Conservation (phyloP, 1,139 yeast genomes). For the Eremothecium gossypii region DNA sequence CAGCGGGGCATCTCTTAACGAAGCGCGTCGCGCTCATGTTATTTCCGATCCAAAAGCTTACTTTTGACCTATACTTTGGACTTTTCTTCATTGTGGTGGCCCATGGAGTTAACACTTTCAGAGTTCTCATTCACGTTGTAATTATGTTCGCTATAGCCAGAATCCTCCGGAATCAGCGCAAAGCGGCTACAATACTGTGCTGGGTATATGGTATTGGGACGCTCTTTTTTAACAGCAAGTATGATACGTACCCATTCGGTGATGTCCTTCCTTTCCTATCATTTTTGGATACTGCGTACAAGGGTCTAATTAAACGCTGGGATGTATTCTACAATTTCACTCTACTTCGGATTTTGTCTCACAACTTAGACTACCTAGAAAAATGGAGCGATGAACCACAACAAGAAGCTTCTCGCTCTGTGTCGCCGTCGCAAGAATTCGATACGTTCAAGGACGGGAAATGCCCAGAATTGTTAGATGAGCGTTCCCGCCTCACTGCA, state of each 20-base stretch:
- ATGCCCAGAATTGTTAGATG: slow-evolving; percentile 34
- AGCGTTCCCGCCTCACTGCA: slow-evolving; percentile 57
- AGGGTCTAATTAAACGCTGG: slow-evolving; percentile 84
- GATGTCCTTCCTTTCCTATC: slow-evolving; percentile 31
- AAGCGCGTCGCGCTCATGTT: slow-evolving; percentile 32
- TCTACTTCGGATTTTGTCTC: slow-evolving; percentile 73
- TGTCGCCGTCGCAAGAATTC: slow-evolving; percentile 11
- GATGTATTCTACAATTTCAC: slow-evolving; percentile 92
- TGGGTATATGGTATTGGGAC: slow-evolving; percentile 77
- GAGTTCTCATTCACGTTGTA: slow-evolving; percentile 48
- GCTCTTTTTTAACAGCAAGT: slow-evolving; percentile 67
- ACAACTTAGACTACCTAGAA: slow-evolving; percentile 64
- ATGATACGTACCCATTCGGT: slow-evolving; percentile 46
- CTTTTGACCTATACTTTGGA: slow-evolving; percentile 69
- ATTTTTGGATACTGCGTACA: slow-evolving; percentile 47
- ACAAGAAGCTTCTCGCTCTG: slow-evolving; percentile 6
- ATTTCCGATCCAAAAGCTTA: slow-evolving; percentile 33
- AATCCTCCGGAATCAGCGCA: slow-evolving; percentile 24
- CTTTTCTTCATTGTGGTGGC: slow-evolving; percentile 57
- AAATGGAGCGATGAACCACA: slow-evolving; percentile 27
- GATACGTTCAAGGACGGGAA: slow-evolving; percentile 15
- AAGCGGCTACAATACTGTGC: slow-evolving; percentile 34
- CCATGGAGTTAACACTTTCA: slow-evolving; percentile 68
- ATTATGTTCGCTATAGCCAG: slow-evolving; percentile 50
- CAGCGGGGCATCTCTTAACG: slow-evolving; percentile 43